A percentile compares a stretch with the other conserved stretches of the same genome.
Evolutionary conservation across 73 alveolate genomes (phyloP).

Genomic region (Effrenium voratum): DNA sequence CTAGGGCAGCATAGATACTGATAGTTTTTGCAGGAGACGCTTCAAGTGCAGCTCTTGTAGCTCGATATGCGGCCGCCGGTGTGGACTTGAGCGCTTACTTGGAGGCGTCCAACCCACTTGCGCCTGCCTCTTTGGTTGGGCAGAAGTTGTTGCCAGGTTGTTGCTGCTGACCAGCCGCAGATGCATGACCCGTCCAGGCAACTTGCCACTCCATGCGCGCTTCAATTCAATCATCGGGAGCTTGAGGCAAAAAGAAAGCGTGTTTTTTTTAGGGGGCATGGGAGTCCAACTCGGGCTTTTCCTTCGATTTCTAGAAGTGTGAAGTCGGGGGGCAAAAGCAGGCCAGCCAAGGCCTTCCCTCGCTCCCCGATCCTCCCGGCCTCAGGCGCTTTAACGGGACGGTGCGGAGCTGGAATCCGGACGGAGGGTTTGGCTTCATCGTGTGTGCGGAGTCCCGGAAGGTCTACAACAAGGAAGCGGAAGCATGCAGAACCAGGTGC

Average conservation of each 20-base stretch:
- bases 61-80: slow-evolving; percentile 71
- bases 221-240: too few species aligned
- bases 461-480: slow-evolving; percentile 78
- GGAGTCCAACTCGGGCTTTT: too few species aligned
- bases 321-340: too few species aligned
- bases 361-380: neutral
- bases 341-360: neutral
- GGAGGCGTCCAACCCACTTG: slow-evolving; percentile 11
- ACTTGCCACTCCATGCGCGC: too few species aligned
- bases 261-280: too few species aligned
- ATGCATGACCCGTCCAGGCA: slow-evolving; percentile 68
- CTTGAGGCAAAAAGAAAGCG: too few species aligned
- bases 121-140: too few species aligned
- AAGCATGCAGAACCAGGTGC: too few species aligned
- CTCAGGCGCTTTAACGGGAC: slow-evolving; percentile 60
- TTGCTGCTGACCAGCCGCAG: too few species aligned
- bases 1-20: neutral
- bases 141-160: too few species aligned
- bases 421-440: slow-evolving; percentile 80
- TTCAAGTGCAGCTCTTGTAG: slow-evolving; percentile 44
- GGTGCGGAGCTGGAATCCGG: slow-evolving; percentile 85
- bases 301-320: too few species aligned
- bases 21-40: slow-evolving; percentile 24
- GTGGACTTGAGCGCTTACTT: slow-evolving; percentile 47
- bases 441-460: slow-evolving; percentile 64